These are phyloP conservation scores for Schizochytrium sp. DNA, from an alignment of 108 stramenopile genomes.

Conservation along the genomic window DNA sequence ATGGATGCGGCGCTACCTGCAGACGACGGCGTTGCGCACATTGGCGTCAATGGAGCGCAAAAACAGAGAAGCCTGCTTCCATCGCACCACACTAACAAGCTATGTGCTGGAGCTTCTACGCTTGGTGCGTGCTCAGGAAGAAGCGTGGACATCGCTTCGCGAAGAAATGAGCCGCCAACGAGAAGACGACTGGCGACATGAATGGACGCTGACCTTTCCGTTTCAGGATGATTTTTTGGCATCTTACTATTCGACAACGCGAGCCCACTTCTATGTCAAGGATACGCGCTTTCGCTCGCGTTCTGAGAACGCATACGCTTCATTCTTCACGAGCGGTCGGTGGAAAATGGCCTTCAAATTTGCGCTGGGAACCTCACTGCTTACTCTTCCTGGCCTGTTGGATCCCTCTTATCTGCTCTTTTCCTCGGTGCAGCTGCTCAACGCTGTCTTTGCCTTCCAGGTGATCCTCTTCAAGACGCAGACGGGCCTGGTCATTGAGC, in stretches of 20 bases:
- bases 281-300: background rate
- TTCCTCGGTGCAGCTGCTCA: background rate
- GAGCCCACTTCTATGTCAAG: background rate
- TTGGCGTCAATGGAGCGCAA: background rate
- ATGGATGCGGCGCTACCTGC: background rate
- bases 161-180: background rate
- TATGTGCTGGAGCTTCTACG: background rate
- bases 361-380: background rate
- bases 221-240: background rate
- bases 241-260: background rate
- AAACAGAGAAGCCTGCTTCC: background rate
- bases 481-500: background rate
- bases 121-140: background rate
- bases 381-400: background rate
- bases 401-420: background rate
- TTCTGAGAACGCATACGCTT: background rate
- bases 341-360: background rate
- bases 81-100: background rate
- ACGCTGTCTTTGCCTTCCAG: constrained; percentile 10
- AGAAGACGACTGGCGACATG: background rate
- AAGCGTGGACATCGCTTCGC: background rate
- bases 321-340: background rate
- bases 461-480: background rate
- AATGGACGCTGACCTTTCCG: background rate
- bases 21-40: background rate